Conservation (phyloP, 805 yeast genomes). For the Peterozyma xylosa region DNA sequence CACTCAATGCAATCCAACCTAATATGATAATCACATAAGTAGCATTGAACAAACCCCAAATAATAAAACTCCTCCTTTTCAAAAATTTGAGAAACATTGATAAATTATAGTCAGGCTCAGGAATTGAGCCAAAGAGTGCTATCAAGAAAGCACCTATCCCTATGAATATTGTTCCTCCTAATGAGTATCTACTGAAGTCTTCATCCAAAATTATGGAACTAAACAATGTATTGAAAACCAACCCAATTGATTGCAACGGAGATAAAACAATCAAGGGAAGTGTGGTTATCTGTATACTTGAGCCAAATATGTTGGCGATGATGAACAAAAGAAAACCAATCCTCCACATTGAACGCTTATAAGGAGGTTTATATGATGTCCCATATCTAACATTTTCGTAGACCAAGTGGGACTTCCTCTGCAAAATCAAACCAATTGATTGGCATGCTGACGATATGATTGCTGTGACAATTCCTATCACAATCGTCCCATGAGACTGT, state of each 20-base stretch:
- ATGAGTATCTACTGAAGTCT: constrained; percentile 48
- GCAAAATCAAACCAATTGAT: constrained; percentile 75
- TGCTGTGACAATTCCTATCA: constrained; percentile 63
- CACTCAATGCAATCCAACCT: constrained; percentile 17
- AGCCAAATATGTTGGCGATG: constrained; percentile 69
- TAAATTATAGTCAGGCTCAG: constrained; percentile 45
- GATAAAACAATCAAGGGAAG: constrained; percentile 73
- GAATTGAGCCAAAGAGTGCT: constrained; percentile 61
- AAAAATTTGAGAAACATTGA: constrained; percentile 37
- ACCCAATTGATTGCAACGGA: constrained; percentile 80
- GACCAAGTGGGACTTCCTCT: constrained; percentile 64
- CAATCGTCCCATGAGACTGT: constrained; percentile 19
- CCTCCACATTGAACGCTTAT: constrained; percentile 61
- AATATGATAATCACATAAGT: constrained; percentile 20
- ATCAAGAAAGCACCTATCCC: constrained; percentile 70
- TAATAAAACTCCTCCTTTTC: constrained; percentile 37
- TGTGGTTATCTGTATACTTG: constrained; percentile 76
- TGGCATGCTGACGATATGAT: constrained; percentile 72
- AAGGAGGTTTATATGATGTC: constrained; percentile 20
- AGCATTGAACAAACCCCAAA: constrained; percentile 44
- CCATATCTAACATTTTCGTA: constrained; percentile 12
- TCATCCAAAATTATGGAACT: constrained; percentile 65
- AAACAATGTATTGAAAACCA: constrained; percentile 78
- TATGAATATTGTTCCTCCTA: constrained; percentile 60
- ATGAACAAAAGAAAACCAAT: constrained; percentile 67